Percentiles rank a stretch among this genome's conserved stretches.
Evolutionary conservation across 352 stramenopile species (phyloP).

Genomic region (Globisporangium recalcitrans): DNA sequence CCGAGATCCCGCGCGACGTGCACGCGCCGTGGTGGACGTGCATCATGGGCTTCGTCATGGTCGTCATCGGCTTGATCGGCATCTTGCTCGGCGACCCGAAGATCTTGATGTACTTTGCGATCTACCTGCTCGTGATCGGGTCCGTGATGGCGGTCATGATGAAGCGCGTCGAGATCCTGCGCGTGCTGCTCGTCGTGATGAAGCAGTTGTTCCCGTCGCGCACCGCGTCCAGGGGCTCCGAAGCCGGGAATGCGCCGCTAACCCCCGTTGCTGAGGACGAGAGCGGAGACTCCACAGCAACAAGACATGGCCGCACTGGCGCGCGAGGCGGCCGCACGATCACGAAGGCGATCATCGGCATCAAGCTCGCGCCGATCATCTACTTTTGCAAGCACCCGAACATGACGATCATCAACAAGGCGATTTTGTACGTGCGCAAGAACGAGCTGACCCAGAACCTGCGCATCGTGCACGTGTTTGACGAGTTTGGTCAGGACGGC

Average conservation of each 20-base stretch:
- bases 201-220: not conserved
- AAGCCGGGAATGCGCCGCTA: too few relatives aligned
- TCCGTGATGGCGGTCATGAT: slow-evolving; percentile 47
- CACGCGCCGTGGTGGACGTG: slow-evolving; percentile 39
- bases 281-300: too few relatives aligned
- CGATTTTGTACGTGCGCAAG: slow-evolving; percentile 77
- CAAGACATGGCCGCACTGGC: slow-evolving; percentile 22
- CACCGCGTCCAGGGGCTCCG: too few relatives aligned
- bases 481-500: too few relatives aligned
- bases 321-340: slow-evolving; percentile 39
- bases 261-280: too few relatives aligned
- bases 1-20: slow-evolving; percentile 64
- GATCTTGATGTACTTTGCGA: slow-evolving; percentile 47
- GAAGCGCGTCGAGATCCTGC: slow-evolving; percentile 46
- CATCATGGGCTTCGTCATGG: slow-evolving; percentile 31
- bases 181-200: slow-evolving; percentile 19
- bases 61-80: slow-evolving; percentile 32
- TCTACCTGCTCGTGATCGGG: slow-evolving; percentile 47
- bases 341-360: slow-evolving; percentile 35
- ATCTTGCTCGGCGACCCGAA: slow-evolving; percentile 38
- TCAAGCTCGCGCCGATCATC: slow-evolving; percentile 59
- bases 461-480: slow-evolving; percentile 66
- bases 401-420: slow-evolving; percentile 85
- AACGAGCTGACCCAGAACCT: slow-evolving; percentile 82
- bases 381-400: slow-evolving; percentile 86